These are phyloP conservation scores for Ramaria rubella DNA, from an alignment of 768 basidiomycete species.

Conservation along the genomic window DNA sequence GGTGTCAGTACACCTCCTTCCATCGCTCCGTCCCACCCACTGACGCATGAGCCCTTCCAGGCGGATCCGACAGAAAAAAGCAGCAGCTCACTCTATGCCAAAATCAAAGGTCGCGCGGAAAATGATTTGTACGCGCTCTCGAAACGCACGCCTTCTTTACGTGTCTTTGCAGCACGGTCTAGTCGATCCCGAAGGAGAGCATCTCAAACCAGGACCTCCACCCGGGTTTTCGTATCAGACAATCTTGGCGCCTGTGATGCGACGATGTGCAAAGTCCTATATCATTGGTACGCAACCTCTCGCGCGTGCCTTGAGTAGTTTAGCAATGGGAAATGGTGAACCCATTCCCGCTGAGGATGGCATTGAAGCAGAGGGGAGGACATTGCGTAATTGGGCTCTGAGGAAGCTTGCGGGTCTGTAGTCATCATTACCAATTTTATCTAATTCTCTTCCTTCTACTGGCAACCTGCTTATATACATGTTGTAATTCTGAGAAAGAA, in stretches of 20 bases:
- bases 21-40: too few species aligned
- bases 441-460: too few species aligned
- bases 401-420: slow-evolving; percentile 4
- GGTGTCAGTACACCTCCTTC: slow-evolving; percentile 13
- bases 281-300: slow-evolving; percentile 18
- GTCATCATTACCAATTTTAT: too few species aligned
- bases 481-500: too few species aligned
- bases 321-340: slow-evolving; percentile 22
- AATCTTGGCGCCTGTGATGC: slow-evolving; percentile 3
- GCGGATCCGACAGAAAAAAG: slow-evolving; percentile 24
- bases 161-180: slow-evolving; percentile 19
- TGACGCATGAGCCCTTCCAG: slow-evolving; percentile 12
- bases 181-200: slow-evolving; percentile 11
- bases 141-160: slow-evolving; percentile 11
- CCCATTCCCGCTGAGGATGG: slow-evolving; percentile 17
- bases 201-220: neutral
- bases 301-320: slow-evolving; percentile 17
- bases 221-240: neutral
- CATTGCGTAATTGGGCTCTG: slow-evolving; percentile 6
- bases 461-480: too few species aligned
- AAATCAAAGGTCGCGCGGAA: slow-evolving; percentile 24
- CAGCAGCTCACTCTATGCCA: slow-evolving; percentile 17
- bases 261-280: slow-evolving; percentile 4
- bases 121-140: slow-evolving; percentile 16
- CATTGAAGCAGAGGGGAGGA: slow-evolving; percentile 26